Percentiles rank a stretch among this genome's conserved stretches.
Evolutionary conservation across 176 grass and related monocot species (phyloP).

Genomic region (Eremochloa ophiuroides): DNA sequence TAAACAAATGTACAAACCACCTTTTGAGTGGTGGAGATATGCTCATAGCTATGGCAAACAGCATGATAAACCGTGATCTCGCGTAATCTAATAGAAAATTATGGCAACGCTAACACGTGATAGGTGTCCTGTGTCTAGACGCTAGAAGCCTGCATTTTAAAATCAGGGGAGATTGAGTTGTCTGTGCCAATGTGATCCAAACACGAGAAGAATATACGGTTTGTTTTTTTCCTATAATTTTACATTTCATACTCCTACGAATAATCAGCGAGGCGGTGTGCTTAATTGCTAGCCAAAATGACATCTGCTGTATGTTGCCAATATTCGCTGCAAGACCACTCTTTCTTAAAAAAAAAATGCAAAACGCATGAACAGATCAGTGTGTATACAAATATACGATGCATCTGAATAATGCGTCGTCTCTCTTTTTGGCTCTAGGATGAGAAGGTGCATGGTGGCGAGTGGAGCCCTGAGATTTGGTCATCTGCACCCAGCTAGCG

Average conservation of each 20-base stretch:
- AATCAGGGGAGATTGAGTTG: background rate
- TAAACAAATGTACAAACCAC: slow-evolving; percentile 37
- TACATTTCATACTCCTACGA: background rate
- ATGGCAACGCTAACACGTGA: slow-evolving; percentile 27
- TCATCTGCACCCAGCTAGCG: slow-evolving; percentile 24
- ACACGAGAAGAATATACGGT: slow-evolving; percentile 8
- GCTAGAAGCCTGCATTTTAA: slow-evolving; percentile 12
- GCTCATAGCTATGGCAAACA: slow-evolving; percentile 16
- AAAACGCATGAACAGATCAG: slow-evolving; percentile 2
- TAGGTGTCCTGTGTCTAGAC: background rate
- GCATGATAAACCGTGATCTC: slow-evolving; percentile 27
- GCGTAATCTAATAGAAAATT: background rate
- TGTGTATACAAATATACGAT: background rate
- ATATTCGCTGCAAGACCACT: background rate
- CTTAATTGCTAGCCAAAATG: background rate
- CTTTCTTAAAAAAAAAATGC: background rate
- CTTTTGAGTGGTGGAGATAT: background rate
- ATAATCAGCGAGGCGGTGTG: background rate
- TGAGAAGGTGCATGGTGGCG: background rate
- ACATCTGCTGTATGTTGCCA: background rate
- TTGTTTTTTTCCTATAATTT: slow-evolving; percentile 5
- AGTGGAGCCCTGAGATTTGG: slow-evolving; percentile 18
- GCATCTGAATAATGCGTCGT: background rate
- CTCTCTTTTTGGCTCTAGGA: background rate
- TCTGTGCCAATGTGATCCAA: slow-evolving; percentile 6